phyloP scores from a whole-genome alignment of 768 basidiomycete species.

The Hemileccinum rubropunctum region DNA sequence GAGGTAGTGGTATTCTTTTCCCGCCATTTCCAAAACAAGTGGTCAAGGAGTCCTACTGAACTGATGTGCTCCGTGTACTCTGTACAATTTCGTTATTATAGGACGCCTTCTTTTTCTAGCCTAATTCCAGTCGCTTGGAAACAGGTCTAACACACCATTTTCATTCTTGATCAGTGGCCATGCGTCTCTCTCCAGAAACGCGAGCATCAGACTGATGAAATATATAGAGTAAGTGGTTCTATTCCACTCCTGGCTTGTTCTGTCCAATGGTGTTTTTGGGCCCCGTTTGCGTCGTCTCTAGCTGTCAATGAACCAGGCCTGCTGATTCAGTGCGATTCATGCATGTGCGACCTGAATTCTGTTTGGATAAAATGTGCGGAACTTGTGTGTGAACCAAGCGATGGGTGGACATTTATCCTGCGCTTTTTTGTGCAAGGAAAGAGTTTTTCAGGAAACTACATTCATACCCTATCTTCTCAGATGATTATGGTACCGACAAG shows the following conservation, averaged over 20 bases:
- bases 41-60: too few species aligned
- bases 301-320: slow-evolving; percentile 80
- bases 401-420: slow-evolving; percentile 93
- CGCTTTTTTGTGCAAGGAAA: slow-evolving; percentile 90
- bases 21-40: too few species aligned
- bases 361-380: slow-evolving; percentile 96
- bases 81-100: too few species aligned
- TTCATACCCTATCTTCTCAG: slow-evolving; percentile 92
- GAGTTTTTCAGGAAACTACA: slow-evolving; percentile 89
- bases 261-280: slow-evolving; percentile 11
- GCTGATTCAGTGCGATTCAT: slow-evolving; percentile 82
- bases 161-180: too few species aligned
- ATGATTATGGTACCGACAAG: slow-evolving; percentile 99
- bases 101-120: too few species aligned
- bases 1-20: too few species aligned
- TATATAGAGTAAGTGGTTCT: slow-evolving; percentile 50
- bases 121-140: too few species aligned
- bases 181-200: slow-evolving; percentile 67
- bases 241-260: background rate
- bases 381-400: slow-evolving; percentile 63
- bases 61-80: too few species aligned
- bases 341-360: slow-evolving; percentile 88
- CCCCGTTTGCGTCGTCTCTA: slow-evolving; percentile 36
- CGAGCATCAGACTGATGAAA: slow-evolving; percentile 61
- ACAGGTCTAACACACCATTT: too few species aligned